Conservation (phyloP, 2,329 filamentous ascomycete genomes). For the Gnomoniopsis smithogilvyi region DNA sequence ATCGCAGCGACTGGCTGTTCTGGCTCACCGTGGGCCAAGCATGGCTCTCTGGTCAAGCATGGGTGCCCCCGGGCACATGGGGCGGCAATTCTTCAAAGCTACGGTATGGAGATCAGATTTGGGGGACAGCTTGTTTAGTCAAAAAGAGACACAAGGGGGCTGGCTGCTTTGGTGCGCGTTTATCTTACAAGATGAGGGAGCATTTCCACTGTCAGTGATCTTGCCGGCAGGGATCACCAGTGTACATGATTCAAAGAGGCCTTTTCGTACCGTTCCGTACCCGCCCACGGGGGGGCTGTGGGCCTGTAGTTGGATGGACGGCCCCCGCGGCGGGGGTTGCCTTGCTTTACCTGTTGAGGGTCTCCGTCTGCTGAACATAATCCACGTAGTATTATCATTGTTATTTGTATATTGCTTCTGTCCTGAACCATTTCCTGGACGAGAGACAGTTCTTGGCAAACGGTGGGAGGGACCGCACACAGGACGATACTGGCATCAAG, state of each 20-base stretch:
- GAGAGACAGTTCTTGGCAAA: neutral
- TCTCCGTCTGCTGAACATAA: neutral
- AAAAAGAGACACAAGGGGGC: neutral
- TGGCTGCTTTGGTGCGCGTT: constrained; percentile 1
- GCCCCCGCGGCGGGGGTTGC: neutral
- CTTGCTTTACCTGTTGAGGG: neutral
- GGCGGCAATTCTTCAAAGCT: constrained; percentile 13
- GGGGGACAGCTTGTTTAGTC: no score
- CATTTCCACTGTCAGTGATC: constrained; percentile 4
- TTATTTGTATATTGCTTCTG: neutral
- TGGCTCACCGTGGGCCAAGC: neutral
- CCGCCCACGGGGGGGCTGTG: neutral
- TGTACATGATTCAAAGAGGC: neutral
- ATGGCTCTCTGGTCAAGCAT: neutral
- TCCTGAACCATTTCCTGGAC: neutral
- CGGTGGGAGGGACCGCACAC: neutral
- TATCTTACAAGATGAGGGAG: constrained; percentile 4
- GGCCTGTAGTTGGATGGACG: neutral
- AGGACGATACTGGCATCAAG: neutral
- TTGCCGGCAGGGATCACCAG: constrained; percentile 1
- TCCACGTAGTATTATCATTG: neutral
- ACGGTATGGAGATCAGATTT: neutral
- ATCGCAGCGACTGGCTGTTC: constrained; percentile 14
- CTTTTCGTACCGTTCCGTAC: constrained; percentile 13
- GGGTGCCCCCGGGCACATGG: neutral